Percentiles rank a stretch among this genome's conserved stretches.
Evolutionary conservation across 306 rosid genomes (phyloP).

Genomic region (Pterocarpus santalinus): DNA sequence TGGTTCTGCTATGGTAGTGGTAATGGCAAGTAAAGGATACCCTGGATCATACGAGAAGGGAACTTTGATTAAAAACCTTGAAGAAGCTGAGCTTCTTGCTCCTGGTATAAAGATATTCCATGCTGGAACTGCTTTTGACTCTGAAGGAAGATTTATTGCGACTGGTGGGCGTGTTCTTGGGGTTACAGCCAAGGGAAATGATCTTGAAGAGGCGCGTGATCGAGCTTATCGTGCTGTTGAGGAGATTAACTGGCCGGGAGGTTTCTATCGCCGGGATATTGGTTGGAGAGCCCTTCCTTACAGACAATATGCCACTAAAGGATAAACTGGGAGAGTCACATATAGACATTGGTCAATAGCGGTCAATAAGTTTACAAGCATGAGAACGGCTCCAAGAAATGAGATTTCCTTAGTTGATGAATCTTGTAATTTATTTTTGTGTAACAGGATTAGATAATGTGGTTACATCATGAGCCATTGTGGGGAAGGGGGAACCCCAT

Average conservation of each 20-base stretch:
- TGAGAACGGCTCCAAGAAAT: slow-evolving; percentile 16
- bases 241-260: slow-evolving; percentile 81
- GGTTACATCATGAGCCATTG: slow-evolving; percentile 24
- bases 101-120: slow-evolving; percentile 86
- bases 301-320: slow-evolving; percentile 54
- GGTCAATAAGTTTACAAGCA: background rate
- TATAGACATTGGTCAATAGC: slow-evolving; percentile 6
- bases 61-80: slow-evolving; percentile 76
- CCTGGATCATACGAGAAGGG: slow-evolving; percentile 93
- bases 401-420: slow-evolving; percentile 32
- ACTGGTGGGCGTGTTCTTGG: slow-evolving; percentile 96
- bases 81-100: slow-evolving; percentile 79
- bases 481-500: slow-evolving; percentile 20
- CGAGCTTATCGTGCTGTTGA: slow-evolving; percentile 78
- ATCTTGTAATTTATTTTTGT: slow-evolving; percentile 20
- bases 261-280: slow-evolving; percentile 88
- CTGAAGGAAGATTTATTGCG: slow-evolving; percentile 76
- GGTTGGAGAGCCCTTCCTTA: slow-evolving; percentile 96
- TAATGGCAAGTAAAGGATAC: slow-evolving; percentile 97
- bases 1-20: slow-evolving; percentile 96
- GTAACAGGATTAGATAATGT: slow-evolving; percentile 22
- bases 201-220: slow-evolving; percentile 86
- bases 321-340: slow-evolving; percentile 39
- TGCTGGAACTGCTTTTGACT: slow-evolving; percentile 87
- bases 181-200: slow-evolving; percentile 82